phyloP scores from a whole-genome alignment of 2,329 filamentous ascomycete genomes.

The Colletotrichum lini region DNA sequence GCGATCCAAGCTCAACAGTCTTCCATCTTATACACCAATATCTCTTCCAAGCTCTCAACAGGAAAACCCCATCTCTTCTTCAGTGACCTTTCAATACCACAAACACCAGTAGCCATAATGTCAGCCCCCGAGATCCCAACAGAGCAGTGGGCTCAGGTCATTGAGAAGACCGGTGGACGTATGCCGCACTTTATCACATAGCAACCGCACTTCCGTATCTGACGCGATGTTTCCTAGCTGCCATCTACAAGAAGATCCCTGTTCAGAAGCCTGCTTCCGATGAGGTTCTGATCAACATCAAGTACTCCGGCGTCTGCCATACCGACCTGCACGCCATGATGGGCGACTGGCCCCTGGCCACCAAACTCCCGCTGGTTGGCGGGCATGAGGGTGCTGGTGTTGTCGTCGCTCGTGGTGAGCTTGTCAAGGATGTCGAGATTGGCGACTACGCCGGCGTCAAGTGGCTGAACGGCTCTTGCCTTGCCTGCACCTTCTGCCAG shows the following conservation, averaged over 20 bases:
- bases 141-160: slow-evolving; percentile 92
- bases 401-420: slow-evolving; percentile 83
- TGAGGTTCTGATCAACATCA: slow-evolving; percentile 93
- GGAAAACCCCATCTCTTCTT: slow-evolving; percentile 15
- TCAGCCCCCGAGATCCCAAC: slow-evolving; percentile 69
- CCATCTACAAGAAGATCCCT: slow-evolving; percentile 84
- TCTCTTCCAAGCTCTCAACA: slow-evolving; percentile 12
- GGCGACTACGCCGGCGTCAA: slow-evolving; percentile 92
- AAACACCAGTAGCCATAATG: slow-evolving; percentile 23
- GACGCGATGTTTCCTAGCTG: slow-evolving; percentile 57
- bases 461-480: slow-evolving; percentile 92
- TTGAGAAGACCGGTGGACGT: slow-evolving; percentile 84
- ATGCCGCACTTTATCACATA: slow-evolving; percentile 51
- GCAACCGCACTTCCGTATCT: slow-evolving; percentile 33
- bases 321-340: slow-evolving; percentile 86
- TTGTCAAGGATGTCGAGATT: slow-evolving; percentile 83
- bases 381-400: slow-evolving; percentile 86
- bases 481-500: slow-evolving; percentile 87
- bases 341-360: slow-evolving; percentile 89
- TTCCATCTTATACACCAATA: slow-evolving; percentile 20
- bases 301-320: slow-evolving; percentile 92
- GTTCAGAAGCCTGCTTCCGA: slow-evolving; percentile 86
- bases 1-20: slow-evolving; percentile 35
- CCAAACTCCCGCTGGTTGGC: slow-evolving; percentile 88
- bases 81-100: not conserved